These are phyloP conservation scores for Penicillium nordicum DNA, from an alignment of 2,329 filamentous ascomycete species.

Conservation along the genomic window DNA sequence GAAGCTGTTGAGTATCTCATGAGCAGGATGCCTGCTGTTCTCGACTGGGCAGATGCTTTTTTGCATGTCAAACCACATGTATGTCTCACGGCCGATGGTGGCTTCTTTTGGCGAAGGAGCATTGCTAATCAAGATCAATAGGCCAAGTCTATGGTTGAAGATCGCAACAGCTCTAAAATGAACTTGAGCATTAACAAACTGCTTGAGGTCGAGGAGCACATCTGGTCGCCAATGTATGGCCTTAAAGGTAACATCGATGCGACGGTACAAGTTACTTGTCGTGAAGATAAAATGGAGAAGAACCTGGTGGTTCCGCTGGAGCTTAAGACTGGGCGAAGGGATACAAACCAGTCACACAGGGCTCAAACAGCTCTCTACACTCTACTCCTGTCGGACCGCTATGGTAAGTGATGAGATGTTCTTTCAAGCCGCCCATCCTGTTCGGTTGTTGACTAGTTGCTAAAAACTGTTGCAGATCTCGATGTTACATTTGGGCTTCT, in stretches of 20 bases:
- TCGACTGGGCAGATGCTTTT: constrained; percentile 79
- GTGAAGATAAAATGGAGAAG: constrained; percentile 62
- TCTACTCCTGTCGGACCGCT: constrained; percentile 84
- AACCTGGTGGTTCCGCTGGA: constrained; percentile 88
- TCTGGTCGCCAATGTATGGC: constrained; percentile 97
- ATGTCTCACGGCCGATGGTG: constrained; percentile 25
- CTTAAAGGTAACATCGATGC: constrained; percentile 98
- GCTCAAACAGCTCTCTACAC: constrained; percentile 96
- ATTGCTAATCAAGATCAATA: constrained; percentile 37
- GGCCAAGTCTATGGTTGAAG: constrained; percentile 70
- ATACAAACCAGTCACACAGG: constrained; percentile 75
- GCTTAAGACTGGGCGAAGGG: constrained; percentile 84
- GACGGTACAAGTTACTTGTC: constrained; percentile 82
- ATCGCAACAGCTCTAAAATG: constrained; percentile 70
- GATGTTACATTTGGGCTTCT: constrained; percentile 85
- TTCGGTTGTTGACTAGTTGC: not conserved
- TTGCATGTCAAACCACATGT: constrained; percentile 68
- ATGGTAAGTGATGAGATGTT: constrained; percentile 50
- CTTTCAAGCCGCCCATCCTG: not conserved
- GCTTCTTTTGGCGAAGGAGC: not conserved
- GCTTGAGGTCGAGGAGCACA: constrained; percentile 93
- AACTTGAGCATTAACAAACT: constrained; percentile 88
- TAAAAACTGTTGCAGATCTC: constrained; percentile 58
- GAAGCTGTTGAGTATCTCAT: constrained; percentile 75
- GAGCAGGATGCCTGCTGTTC: constrained; percentile 77